A percentile compares a stretch with the other conserved stretches of the same genome.
Evolutionary conservation across 1,139 yeast genomes (phyloP).

Genomic region (Suhomyces maxii): DNA sequence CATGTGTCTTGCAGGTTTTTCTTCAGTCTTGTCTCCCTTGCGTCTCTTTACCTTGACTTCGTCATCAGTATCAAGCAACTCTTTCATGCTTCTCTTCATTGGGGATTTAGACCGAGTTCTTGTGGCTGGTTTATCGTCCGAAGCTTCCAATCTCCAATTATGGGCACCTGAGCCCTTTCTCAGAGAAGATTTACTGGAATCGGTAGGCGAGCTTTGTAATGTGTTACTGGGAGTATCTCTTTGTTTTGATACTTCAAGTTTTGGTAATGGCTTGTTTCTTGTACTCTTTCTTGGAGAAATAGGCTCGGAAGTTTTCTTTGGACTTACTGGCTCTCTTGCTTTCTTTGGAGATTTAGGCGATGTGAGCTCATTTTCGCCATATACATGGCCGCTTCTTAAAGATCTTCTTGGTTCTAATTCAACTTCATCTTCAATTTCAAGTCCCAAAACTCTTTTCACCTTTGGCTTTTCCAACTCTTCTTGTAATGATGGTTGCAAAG

Average conservation of each 20-base stretch:
- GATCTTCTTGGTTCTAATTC: constrained; percentile 13
- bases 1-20: background rate
- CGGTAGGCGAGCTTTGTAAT: constrained; percentile 5
- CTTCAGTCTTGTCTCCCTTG: constrained; percentile 9
- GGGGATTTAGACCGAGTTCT: constrained; percentile 48
- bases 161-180: constrained; percentile 9
- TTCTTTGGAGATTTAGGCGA: background rate
- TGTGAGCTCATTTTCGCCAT: constrained; percentile 4
- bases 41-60: constrained; percentile 12
- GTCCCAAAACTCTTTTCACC: constrained; percentile 12
- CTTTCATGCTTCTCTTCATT: constrained; percentile 33
- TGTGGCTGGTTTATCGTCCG: constrained; percentile 34
- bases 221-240: constrained; percentile 4
- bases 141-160: constrained; percentile 8
- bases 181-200: constrained; percentile 3
- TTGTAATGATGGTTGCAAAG: background rate
- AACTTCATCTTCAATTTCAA: constrained; percentile 11
- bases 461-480: constrained; percentile 8
- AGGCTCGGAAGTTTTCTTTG: constrained; percentile 1
- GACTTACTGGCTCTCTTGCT: background rate
- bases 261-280: background rate
- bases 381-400: constrained; percentile 11
- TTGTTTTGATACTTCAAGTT: constrained; percentile 10
- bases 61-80: constrained; percentile 21
- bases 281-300: constrained; percentile 1